phyloP scores from a whole-genome alignment of 75 land plant genomes.

The Gnetum montanum region DNA sequence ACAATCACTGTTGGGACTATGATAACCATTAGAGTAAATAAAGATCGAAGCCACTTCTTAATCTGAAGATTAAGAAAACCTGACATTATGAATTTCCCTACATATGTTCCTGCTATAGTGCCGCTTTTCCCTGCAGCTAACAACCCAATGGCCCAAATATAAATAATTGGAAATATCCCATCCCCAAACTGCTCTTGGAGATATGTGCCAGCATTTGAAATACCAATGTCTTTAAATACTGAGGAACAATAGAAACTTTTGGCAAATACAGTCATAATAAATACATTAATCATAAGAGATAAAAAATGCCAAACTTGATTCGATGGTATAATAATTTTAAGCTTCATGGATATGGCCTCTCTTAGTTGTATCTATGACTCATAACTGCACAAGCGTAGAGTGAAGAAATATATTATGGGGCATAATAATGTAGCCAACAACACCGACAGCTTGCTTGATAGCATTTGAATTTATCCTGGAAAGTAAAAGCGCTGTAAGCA shows the following conservation, averaged over 20 bases:
- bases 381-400: constrained; percentile 21
- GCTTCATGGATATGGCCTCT: constrained; percentile 32
- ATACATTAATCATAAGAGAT: constrained; percentile 38
- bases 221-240: constrained; percentile 22
- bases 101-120: constrained; percentile 47
- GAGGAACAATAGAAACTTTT: constrained; percentile 31
- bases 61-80: constrained; percentile 40
- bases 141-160: constrained; percentile 46
- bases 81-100: constrained; percentile 17
- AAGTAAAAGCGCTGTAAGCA: constrained; percentile 29
- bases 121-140: constrained; percentile 48
- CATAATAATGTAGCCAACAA: constrained; percentile 40
- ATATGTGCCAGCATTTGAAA: constrained; percentile 16
- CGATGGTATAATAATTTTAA: constrained; percentile 36
- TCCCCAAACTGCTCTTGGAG: constrained; percentile 25
- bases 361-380: constrained; percentile 14
- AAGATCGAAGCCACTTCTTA: constrained; percentile 35
- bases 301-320: constrained; percentile 28
- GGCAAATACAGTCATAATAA: constrained; percentile 43
- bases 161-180: constrained; percentile 23
- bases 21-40: constrained; percentile 34
- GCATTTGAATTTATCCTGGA: constrained; percentile 27
- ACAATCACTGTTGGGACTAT: constrained; percentile 47
- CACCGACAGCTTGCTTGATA: constrained; percentile 34
- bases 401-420: constrained; percentile 37